Evolutionary conservation across 352 stramenopile genomes (phyloP).

Genomic region (Phytophthora podocarpi): DNA sequence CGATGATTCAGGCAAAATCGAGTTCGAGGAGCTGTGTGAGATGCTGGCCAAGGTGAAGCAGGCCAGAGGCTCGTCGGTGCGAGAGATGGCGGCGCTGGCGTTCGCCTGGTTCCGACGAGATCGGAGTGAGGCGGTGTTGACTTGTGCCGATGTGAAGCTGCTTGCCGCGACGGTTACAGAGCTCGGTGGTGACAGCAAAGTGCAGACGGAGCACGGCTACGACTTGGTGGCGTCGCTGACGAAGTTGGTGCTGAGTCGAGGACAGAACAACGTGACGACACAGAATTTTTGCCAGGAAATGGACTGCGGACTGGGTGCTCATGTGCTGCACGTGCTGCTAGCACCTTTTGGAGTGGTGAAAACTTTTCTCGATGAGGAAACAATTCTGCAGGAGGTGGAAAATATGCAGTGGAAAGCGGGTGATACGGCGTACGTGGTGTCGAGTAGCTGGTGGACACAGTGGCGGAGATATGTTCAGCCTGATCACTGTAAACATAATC

Average conservation of each 20-base stretch:
- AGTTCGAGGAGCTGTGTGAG: constrained; percentile 74
- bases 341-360: constrained; percentile 62
- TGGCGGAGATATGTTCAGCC: constrained; percentile 51
- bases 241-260: constrained; percentile 26
- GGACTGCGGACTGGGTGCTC: constrained; percentile 27
- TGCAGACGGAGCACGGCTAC: constrained; percentile 20
- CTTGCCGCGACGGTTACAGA: constrained; percentile 40
- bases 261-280: constrained; percentile 22
- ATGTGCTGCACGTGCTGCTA: constrained; percentile 56
- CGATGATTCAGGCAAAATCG: constrained; percentile 45
- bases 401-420: constrained; percentile 45
- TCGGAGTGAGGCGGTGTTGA: constrained; percentile 28
- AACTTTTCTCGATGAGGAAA: constrained; percentile 48
- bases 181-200: constrained; percentile 21
- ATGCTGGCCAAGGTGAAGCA: constrained; percentile 47
- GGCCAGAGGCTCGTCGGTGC: constrained; percentile 21
- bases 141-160: constrained; percentile 36
- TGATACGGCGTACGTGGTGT: constrained; percentile 57
- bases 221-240: constrained; percentile 31
- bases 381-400: constrained; percentile 41
- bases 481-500: not conserved
- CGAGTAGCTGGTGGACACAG: constrained; percentile 59
- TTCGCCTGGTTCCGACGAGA: constrained; percentile 69
- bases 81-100: constrained; percentile 51
- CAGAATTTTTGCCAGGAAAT: constrained; percentile 28